Evolutionary conservation across 768 basidiomycete species (phyloP).

Genomic region (Chalciporus chontae): DNA sequence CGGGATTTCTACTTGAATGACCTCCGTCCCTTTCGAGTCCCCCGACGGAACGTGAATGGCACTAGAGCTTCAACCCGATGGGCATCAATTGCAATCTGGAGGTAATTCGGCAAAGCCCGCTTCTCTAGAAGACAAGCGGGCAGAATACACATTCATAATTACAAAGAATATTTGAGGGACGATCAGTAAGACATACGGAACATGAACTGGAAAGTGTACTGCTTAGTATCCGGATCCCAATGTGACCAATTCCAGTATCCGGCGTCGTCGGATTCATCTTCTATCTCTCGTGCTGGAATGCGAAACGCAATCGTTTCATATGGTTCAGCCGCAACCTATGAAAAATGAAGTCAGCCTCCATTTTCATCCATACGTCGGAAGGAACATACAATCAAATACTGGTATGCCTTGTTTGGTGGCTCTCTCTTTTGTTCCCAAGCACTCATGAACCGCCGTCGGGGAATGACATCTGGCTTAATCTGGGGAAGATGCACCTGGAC

Average conservation of each 20-base stretch:
- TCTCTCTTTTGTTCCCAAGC: constrained; percentile 97
- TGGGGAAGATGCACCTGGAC: constrained; percentile 96
- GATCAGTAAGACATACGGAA: constrained; percentile 57
- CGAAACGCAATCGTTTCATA: constrained; percentile 99
- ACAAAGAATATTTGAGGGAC: constrained; percentile 8
- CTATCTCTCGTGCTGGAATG: constrained; percentile 94
- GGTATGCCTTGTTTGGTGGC: constrained; percentile 93
- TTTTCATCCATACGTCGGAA: not conserved
- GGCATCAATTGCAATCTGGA: not conserved
- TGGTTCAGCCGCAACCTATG: constrained; percentile 95
- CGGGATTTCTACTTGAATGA: not conserved
- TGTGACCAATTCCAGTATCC: constrained; percentile 97
- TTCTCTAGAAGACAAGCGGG: not conserved
- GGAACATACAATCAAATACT: constrained; percentile 88
- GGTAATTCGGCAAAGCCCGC: not conserved
- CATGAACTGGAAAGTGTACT: constrained; percentile 98
- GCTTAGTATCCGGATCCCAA: constrained; percentile 99
- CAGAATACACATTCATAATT: constrained; percentile 1
- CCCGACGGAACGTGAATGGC: constrained; percentile 3
- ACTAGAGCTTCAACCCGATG: not conserved
- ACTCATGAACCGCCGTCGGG: constrained; percentile 91
- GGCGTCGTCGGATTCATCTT: constrained; percentile 88
- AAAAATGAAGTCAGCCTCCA: constrained; percentile 27
- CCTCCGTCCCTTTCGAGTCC: not conserved
- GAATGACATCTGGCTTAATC: constrained; percentile 81